phyloP scores from a whole-genome alignment of 2,329 filamentous ascomycete species.

The Cytospora mali region DNA sequence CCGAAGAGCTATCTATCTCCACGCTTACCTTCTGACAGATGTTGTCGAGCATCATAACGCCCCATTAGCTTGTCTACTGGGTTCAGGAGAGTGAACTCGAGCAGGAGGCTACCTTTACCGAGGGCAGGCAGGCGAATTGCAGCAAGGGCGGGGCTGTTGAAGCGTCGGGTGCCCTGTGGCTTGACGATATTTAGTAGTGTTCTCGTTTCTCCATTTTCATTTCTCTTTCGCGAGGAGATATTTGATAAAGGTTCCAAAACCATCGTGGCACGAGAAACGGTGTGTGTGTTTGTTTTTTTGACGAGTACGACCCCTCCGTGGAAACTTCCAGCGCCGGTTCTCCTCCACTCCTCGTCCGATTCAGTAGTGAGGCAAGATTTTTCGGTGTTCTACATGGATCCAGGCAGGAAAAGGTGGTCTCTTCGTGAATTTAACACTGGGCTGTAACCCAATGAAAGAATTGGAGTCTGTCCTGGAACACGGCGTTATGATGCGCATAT shows the following conservation, averaged over 20 bases:
- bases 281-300: conserved; percentile 4
- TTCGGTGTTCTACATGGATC: not conserved
- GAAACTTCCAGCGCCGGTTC: not conserved
- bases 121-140: not conserved
- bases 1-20: not conserved
- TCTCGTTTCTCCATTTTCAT: no score
- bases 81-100: not conserved
- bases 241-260: not conserved
- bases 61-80: not conserved
- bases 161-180: not conserved
- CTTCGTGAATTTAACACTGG: not conserved
- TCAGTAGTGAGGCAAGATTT: not conserved
- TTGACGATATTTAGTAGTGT: not conserved
- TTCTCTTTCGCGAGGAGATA: not conserved
- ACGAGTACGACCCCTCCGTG: not conserved
- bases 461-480: not conserved
- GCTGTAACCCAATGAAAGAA: not conserved
- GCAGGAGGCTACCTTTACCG: not conserved
- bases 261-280: not conserved
- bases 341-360: not conserved
- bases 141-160: not conserved
- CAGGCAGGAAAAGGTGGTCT: not conserved
- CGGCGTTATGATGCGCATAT: not conserved
- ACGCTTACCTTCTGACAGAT: not conserved
- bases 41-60: not conserved